Base-by-base conservation (phyloP, 495 filamentous ascomycete species). In the Tuber indicum region DNA sequence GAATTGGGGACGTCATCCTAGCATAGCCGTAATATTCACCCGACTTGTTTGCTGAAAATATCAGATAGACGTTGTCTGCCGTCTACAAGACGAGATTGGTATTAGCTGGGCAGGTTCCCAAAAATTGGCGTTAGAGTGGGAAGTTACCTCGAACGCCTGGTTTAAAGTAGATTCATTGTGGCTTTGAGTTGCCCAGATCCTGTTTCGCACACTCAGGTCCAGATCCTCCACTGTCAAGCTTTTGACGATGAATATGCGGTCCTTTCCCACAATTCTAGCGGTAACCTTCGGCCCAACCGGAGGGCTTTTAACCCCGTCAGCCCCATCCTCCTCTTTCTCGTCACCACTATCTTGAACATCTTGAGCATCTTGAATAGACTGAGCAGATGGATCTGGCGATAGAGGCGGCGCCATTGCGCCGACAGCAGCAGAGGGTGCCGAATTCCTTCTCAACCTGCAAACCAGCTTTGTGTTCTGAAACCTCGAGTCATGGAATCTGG, bases 31-130 rank as follows among this genome's bases (percentile, higher is more conserved):
- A 98, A 81, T 98, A 99, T 84, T 98, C 96, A 32, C 96, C 96
- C 0, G 96, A 98, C 82, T 98, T 98, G 85, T 98, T 99, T 19
- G 94, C 96, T 21, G 94, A 98, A 84, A 99, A 99, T 41, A 99
- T 91, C 45, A 99, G 87, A 81, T 95, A 98, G n/a, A 98, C 94
- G 82, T 93, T 92, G 72, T 96, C 92, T 36, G 91, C 89, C 23
- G 86, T 87, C 94, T 97, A 77, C 52, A 75, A 72, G 70, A 76
- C 75, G 41, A 12, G 49, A 74, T 36, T 32, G 12, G 0, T 26
- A 66, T 36, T 36, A 66, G 58, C 17, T 19, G 36, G 10, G 26
- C 14, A 2, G n/a, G 26, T 26, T 47, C 43, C 52, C 12, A 19
- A 19, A 17, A 26, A 16, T 39, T 43, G 72, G 21, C 32, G 45